Conservation (phyloP, 2,329 filamentous ascomycete genomes). For the Lecanosticta acicola region DNA sequence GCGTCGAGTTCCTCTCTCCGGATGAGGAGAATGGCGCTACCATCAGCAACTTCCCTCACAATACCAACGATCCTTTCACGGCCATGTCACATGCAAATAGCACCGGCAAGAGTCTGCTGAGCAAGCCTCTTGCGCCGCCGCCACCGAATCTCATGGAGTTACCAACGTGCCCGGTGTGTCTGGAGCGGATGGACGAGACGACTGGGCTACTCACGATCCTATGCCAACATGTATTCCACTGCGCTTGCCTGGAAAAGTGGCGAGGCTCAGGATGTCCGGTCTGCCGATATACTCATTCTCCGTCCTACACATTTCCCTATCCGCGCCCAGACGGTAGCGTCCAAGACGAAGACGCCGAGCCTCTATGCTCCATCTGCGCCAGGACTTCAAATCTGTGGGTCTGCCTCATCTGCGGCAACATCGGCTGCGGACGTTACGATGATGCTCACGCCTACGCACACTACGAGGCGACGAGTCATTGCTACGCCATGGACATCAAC, state of each 20-base stretch:
- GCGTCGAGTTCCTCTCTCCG: slow-evolving; percentile 74
- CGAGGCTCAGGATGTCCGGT: slow-evolving; percentile 89
- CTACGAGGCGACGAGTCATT: slow-evolving; percentile 83
- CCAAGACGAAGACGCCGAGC: slow-evolving; percentile 50
- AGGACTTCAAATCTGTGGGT: slow-evolving; percentile 84
- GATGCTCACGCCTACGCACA: slow-evolving; percentile 91
- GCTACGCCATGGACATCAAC: slow-evolving; percentile 85
- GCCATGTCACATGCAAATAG: slow-evolving; percentile 31
- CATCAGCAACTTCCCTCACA: slow-evolving; percentile 50
- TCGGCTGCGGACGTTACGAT: slow-evolving; percentile 93
- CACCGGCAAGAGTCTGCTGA: slow-evolving; percentile 17
- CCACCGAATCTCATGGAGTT: slow-evolving; percentile 85
- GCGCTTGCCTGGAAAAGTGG: slow-evolving; percentile 93
- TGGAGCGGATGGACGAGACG: slow-evolving; percentile 97
- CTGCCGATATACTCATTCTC: slow-evolving; percentile 77
- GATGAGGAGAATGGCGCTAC: slow-evolving; percentile 43
- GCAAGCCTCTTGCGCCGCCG: slow-evolving; percentile 62
- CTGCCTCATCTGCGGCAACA: slow-evolving; percentile 85
- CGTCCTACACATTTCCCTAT: slow-evolving; percentile 36
- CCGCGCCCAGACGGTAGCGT: slow-evolving; percentile 27
- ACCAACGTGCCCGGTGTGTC: slow-evolving; percentile 90
- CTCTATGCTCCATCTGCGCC: slow-evolving; percentile 76
- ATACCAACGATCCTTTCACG: slow-evolving; percentile 60
- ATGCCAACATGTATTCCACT: slow-evolving; percentile 97
- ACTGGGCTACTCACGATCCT: slow-evolving; percentile 91